Percentiles rank a stretch among this genome's conserved stretches.
Evolutionary conservation across 768 basidiomycete genomes (phyloP).

Genomic region (Suillus tomentosus): DNA sequence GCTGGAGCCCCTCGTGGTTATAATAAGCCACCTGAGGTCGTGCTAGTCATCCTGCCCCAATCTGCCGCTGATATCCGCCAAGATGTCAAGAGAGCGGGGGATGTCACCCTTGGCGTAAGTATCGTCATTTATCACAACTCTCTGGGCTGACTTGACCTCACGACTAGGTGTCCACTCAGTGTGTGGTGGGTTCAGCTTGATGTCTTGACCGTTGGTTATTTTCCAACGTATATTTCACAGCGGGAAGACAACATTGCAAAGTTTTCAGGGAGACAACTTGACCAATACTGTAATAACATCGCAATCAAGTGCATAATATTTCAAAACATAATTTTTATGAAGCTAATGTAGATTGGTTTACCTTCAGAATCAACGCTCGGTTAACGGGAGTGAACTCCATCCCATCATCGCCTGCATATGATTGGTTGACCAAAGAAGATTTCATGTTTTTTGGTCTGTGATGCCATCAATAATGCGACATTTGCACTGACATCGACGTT

Average conservation of each 20-base stretch:
- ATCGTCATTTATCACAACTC: neutral
- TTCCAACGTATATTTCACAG: slow-evolving; percentile 17
- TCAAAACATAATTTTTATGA: neutral
- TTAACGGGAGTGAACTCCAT: slow-evolving; percentile 51
- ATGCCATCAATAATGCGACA: neutral
- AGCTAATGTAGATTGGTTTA: neutral
- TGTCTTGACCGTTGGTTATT: slow-evolving; percentile 14
- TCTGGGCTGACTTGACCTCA: slow-evolving; percentile 1
- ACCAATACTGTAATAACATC: slow-evolving; percentile 40
- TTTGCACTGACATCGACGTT: neutral
- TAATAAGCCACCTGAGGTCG: slow-evolving; percentile 28
- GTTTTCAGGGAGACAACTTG: slow-evolving; percentile 21
- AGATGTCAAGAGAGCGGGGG: slow-evolving; percentile 59
- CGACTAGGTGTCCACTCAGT: slow-evolving; percentile 31
- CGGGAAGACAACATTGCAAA: slow-evolving; percentile 33
- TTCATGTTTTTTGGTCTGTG: slow-evolving; percentile 39
- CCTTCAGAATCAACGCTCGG: slow-evolving; percentile 51
- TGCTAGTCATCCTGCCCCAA: slow-evolving; percentile 55
- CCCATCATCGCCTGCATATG: slow-evolving; percentile 30
- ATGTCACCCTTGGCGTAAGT: slow-evolving; percentile 40
- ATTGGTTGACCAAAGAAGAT: slow-evolving; percentile 23
- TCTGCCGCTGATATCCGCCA: slow-evolving; percentile 48
- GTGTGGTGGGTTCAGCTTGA: slow-evolving; percentile 17
- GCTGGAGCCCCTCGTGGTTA: slow-evolving; percentile 3
- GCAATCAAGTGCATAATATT: slow-evolving; percentile 33